Base-by-base conservation (phyloP, 495 filamentous ascomycete species). In the Paragyromitra xinjiangensis region DNA sequence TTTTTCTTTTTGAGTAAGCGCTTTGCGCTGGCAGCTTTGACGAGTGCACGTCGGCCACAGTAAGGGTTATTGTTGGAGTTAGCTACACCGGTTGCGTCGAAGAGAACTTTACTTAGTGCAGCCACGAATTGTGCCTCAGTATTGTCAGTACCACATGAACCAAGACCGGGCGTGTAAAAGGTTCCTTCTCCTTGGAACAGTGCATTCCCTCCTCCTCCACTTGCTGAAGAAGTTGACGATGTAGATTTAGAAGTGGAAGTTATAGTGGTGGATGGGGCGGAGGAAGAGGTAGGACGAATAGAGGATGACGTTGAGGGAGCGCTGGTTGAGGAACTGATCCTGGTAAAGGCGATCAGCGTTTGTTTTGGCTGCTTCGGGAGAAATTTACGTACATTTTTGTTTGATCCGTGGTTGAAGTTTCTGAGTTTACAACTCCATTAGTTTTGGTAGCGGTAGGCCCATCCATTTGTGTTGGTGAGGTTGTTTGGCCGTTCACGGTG, bases 31-130 rank as follows among this genome's bases (percentile, higher is more conserved):
- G 67, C 73, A 51, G 78, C 78, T 67, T 74, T 77, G 14, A 81
- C 78, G 3, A 81, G 64, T 34, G 79, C 79, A 61, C 74, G 81
- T 37, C 73, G 50, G 7, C 79, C 69, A 70, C 79, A 82, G 58
- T 79, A 81, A 14, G 81, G 81, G 39, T 82, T 82, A 63, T 77
- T 77, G n/a, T 81, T 81, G 16, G 79, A 69, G 48, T 82, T 81
- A 6, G 75, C 73, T 34, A 70, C 69, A 6, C 78, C 78, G 2
- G 75, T 81, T 69, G 80, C 75, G 24, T 82, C 80, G 37, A 82
- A 82, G 3, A 78, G 75, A 11, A 78, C 63, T 66, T 53, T 81
- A 40, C 80, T 79, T 9, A 82, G 55, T 6, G 81, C 81, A 14
- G 76, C 75, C 34, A 81, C 77, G 34, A 79, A 82, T 19, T 82